These are phyloP conservation scores for Metarhizium robertsii DNA, from an alignment of 2,329 filamentous ascomycete genomes.

Conservation along the genomic window DNA sequence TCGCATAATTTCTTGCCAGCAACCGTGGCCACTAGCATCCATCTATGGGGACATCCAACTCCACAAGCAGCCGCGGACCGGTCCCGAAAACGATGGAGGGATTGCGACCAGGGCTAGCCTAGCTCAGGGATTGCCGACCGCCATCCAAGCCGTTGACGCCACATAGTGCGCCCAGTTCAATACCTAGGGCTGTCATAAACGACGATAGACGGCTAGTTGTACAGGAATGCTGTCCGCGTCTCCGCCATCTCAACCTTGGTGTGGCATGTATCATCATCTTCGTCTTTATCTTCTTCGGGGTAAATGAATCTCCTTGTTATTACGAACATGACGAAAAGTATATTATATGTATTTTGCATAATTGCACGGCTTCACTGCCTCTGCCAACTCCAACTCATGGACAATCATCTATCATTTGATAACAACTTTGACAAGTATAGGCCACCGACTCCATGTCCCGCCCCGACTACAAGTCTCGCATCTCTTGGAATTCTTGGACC, in stretches of 20 bases:
- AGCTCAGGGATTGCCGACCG: background rate
- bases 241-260: no score
- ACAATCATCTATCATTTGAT: background rate
- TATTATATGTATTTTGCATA: background rate
- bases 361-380: background rate
- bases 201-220: no score
- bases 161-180: background rate
- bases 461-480: background rate
- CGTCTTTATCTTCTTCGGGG: no score
- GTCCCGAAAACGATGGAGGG: background rate
- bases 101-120: background rate
- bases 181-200: background rate
- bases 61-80: background rate
- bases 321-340: background rate
- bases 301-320: no score
- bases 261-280: no score
- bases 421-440: background rate
- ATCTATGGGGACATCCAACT: background rate
- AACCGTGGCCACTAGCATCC: background rate
- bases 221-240: no score
- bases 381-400: background rate
- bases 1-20: no score
- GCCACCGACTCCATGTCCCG: background rate
- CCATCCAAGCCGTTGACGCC: background rate
- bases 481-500: no score